phyloP scores from a whole-genome alignment of 192 early-diverging fungal species.

The Podila minutissima region DNA sequence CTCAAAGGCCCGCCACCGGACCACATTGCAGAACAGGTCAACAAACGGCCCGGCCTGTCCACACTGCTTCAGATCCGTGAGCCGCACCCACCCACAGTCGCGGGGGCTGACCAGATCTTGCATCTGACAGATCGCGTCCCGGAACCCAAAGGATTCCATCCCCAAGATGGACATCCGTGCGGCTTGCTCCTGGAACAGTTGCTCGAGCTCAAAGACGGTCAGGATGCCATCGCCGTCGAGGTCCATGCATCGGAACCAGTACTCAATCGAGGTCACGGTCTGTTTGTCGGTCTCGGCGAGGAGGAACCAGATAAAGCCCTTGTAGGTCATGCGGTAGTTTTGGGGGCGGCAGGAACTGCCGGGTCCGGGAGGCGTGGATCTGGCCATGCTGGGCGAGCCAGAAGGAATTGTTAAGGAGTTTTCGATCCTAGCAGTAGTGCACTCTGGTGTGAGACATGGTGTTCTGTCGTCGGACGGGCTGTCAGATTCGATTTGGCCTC shows the following conservation, averaged over 20 bases:
- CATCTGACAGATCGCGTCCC: conserved; percentile 51
- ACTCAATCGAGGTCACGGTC: conserved; percentile 58
- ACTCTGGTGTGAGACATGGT: too few relatives aligned
- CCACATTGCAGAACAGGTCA: conserved; percentile 48
- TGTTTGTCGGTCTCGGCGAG: conserved; percentile 86
- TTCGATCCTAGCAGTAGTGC: too few relatives aligned
- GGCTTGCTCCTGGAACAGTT: conserved; percentile 88
- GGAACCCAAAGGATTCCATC: conserved; percentile 49
- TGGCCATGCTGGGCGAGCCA: neutral
- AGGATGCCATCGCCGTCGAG: conserved; percentile 89
- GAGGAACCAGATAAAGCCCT: conserved; percentile 89
- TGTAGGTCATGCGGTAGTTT: conserved; percentile 76
- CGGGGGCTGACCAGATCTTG: conserved; percentile 41
- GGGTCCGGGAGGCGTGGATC: conserved; percentile 20
- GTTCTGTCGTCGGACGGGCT: neutral
- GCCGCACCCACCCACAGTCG: conserved; percentile 22
- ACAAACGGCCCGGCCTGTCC: conserved; percentile 49
- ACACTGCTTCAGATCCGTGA: conserved; percentile 46
- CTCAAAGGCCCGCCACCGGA: conserved; percentile 43
- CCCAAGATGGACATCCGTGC: conserved; percentile 41
- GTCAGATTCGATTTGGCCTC: neutral
- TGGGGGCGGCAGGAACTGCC: conserved; percentile 34
- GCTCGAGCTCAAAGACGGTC: conserved; percentile 84
- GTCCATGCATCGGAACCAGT: conserved; percentile 96
- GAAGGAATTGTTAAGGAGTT: neutral